Evolutionary conservation across 495 filamentous ascomycete genomes (phyloP), one percentile per base, ranked within the genome.

Genomic region (Trichocladium uniseriatum): DNA sequence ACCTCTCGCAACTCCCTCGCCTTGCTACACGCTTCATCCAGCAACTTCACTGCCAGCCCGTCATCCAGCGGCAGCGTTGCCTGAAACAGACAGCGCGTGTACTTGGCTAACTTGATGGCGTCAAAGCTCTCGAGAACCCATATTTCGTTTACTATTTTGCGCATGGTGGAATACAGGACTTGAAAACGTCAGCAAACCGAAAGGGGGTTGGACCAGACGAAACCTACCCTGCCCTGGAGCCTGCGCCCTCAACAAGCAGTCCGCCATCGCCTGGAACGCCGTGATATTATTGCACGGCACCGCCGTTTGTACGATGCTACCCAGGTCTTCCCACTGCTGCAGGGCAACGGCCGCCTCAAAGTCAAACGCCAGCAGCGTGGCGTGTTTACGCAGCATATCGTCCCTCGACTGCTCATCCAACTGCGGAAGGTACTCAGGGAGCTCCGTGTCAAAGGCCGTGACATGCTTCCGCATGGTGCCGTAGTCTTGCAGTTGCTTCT

Each of bases 271-370:
- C 49, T 77, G 70, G 39, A 68, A 76, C 7, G 65, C 58, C 14
- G 45, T 53, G 22, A 67, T 59, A 43, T 58, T 68, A 14, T 57
- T 57, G 39, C 68, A 73, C 2, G 50, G 39, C 14, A 61, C 61
- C 2, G 73, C 68, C 54, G 74, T 78, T 37, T 82, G 69, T 27
- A 90, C 72, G 10, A 87, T 74, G 5, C 66, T 62, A 27, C 73
- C 70, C n/a, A 90, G 62, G 43, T 70, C 71, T 50, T 83, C 77
- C 85, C 84, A 91, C 15, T 76, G 66, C 52, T 80, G 76, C 5
- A 95, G 67, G 15, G 70, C 68, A 19, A 80, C 67, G 10, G 80
- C 76, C n/a, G 79, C 83, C 68, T 92, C 88, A 53, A 92, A 83
- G 52, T 89, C 81, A 56, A 86, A 84, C 1, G 79, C 75, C 5